phyloP scores from a whole-genome alignment of 1,139 yeast species.

The Lodderomyces parapsilosis region DNA sequence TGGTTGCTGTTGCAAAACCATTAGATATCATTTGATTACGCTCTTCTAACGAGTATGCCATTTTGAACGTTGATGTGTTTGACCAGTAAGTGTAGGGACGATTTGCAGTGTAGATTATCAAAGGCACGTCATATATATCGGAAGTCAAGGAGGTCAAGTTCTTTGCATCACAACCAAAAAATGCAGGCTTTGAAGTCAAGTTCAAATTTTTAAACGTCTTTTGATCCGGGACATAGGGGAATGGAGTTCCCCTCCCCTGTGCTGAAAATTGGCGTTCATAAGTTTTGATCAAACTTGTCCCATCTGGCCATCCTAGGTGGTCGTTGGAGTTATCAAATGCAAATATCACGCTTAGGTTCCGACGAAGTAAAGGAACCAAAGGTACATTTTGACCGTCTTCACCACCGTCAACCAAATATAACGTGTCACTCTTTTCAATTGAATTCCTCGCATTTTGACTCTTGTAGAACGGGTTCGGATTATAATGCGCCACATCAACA shows the following conservation, averaged over 20 bases:
- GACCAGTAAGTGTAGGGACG: slow-evolving; percentile 64
- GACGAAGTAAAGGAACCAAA: slow-evolving; percentile 33
- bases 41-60: slow-evolving; percentile 60
- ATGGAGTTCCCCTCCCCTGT: slow-evolving; percentile 58
- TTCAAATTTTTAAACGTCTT: slow-evolving; percentile 61
- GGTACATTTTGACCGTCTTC: slow-evolving; percentile 40
- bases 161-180: slow-evolving; percentile 79
- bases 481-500: slow-evolving; percentile 40
- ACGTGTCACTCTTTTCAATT: slow-evolving; percentile 30
- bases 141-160: slow-evolving; percentile 53
- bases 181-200: slow-evolving; percentile 65
- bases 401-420: slow-evolving; percentile 44
- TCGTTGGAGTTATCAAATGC: slow-evolving; percentile 33
- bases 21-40: slow-evolving; percentile 63
- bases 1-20: slow-evolving; percentile 77
- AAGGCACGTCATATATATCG: slow-evolving; percentile 56
- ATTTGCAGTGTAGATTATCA: slow-evolving; percentile 79
- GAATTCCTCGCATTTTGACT: slow-evolving; percentile 41
- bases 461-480: slow-evolving; percentile 52
- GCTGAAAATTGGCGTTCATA: slow-evolving; percentile 63
- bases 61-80: slow-evolving; percentile 69
- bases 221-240: slow-evolving; percentile 78
- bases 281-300: slow-evolving; percentile 31
- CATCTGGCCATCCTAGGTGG: slow-evolving; percentile 27
- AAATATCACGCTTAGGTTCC: slow-evolving; percentile 37